Base-by-base conservation (phyloP, 2,329 filamentous ascomycete genomes). In the Kalmusia sp. region DNA sequence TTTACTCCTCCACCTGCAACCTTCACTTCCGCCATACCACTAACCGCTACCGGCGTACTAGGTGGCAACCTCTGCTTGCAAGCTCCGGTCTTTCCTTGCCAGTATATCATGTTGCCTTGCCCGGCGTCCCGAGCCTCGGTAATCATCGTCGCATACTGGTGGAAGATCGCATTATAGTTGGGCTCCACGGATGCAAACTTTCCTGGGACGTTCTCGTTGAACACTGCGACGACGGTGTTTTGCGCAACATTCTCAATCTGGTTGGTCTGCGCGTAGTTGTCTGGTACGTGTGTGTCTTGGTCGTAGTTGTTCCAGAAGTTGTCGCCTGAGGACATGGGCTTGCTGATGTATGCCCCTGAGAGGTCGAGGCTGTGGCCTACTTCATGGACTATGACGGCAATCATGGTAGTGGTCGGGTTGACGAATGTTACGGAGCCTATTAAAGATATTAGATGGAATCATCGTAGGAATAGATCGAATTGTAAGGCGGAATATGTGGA, bases 231-330 rank as follows among this genome's bases (percentile, higher is more conserved):
- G 39, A 61, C 57, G 12, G 52, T 58, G 24, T 55, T 52, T 39
- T 61, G 57, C 33, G 57, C 57, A 15, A 61, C 35, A 27, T 58
- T 35, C 25, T 61, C 57, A 14, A 48, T 17, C n/a, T 21, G 21
- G 35, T 58, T 53, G 15, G 44, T 53, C 30, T 53, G 52, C 12
- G 57, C 41, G 25, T 58, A 61, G 17, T 46, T 33, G 25, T 61
- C 57, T 12, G 57, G 57, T 2, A 61, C 57, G 28, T 51, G 19
- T 7, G 44, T 11, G 30, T 61, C 57, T 12, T 49, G 37, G 33
- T 52, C 34, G 52, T 58, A 61, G 35, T 44, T 40, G 35, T 54
- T 41, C 33, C 39, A 40, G 52, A 52, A 61, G 27, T 48, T 48
- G 6, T 46, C 7, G 27, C 31, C 43, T 21, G 9, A 22, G 6